Evolutionary conservation across 768 basidiomycete species (phyloP).

Genomic region (Serendipita indica): DNA sequence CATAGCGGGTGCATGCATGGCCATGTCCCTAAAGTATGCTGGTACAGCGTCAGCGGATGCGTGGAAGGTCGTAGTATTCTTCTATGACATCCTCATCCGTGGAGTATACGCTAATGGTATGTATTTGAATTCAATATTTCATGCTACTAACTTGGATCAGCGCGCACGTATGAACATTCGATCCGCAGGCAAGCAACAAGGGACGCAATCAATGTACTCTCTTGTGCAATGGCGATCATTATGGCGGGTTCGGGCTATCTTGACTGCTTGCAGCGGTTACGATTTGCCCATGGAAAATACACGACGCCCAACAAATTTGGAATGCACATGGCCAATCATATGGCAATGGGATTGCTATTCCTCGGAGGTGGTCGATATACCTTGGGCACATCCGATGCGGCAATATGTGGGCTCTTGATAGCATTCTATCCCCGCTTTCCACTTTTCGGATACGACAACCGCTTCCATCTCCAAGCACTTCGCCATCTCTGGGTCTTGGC

Average conservation of each 20-base stretch:
- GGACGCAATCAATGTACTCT: slow-evolving; percentile 77
- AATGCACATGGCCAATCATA: slow-evolving; percentile 76
- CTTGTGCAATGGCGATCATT: slow-evolving; percentile 75
- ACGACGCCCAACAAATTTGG: slow-evolving; percentile 67
- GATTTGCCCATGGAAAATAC: slow-evolving; percentile 82
- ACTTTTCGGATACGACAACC: slow-evolving; percentile 67
- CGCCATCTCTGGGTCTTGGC: slow-evolving; percentile 95
- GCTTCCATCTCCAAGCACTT: slow-evolving; percentile 78
- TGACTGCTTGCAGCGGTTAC: slow-evolving; percentile 68
- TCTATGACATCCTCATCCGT: slow-evolving; percentile 67
- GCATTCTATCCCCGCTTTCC: slow-evolving; percentile 89
- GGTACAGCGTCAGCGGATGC: slow-evolving; percentile 88
- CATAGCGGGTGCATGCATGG: slow-evolving; percentile 81
- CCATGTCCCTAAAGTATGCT: slow-evolving; percentile 81
- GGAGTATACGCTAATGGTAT: slow-evolving; percentile 53
- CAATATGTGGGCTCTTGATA: slow-evolving; percentile 76
- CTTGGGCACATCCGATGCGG: slow-evolving; percentile 79
- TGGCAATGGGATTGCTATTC: slow-evolving; percentile 83
- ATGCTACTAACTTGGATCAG: slow-evolving; percentile 26
- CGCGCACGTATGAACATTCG: slow-evolving; percentile 67
- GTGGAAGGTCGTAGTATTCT: slow-evolving; percentile 63
- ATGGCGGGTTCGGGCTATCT: slow-evolving; percentile 98
- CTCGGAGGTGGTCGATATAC: slow-evolving; percentile 88
- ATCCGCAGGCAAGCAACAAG: slow-evolving; percentile 79
- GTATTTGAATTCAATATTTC: too few relatives aligned